Conservation (phyloP, 129 eudicot species). For the Pseudognaphalium luteoalbum region DNA sequence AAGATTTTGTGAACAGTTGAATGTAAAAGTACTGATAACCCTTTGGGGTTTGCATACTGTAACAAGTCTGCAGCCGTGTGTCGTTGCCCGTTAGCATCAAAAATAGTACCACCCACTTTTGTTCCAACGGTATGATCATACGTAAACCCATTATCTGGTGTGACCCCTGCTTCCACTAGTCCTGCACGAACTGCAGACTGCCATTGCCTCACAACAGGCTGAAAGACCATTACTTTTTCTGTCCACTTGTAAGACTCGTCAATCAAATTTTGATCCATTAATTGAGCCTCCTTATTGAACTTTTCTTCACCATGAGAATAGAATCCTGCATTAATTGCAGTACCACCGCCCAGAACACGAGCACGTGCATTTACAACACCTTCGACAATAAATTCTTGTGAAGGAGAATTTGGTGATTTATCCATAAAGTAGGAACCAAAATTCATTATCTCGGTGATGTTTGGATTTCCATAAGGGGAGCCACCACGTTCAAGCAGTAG, state of each 20-base stretch:
- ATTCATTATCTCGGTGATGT: background rate
- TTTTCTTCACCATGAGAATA: background rate
- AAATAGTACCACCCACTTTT: background rate
- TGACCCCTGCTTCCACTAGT: background rate
- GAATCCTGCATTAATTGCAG: no score
- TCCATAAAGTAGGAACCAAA: background rate
- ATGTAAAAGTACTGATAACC: background rate
- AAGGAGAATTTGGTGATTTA: background rate
- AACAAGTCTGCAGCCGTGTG: background rate
- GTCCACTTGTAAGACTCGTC: background rate
- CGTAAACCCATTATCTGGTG: background rate
- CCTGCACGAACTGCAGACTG: no score
- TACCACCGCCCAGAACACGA: no score
- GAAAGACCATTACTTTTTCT: background rate
- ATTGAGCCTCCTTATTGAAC: background rate
- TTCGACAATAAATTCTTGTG: background rate
- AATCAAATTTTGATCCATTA: background rate
- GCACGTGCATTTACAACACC: conserved; percentile 7
- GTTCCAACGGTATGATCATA: background rate
- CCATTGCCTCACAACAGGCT: no score
- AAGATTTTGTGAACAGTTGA: background rate
- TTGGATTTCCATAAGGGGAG: conserved; percentile 9
- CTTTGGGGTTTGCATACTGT: background rate
- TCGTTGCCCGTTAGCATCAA: background rate
- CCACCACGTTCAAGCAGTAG: background rate